These are phyloP conservation scores for Ophiostoma sp. DNA, from an alignment of 2,329 filamentous ascomycete species.

Conservation along the genomic window DNA sequence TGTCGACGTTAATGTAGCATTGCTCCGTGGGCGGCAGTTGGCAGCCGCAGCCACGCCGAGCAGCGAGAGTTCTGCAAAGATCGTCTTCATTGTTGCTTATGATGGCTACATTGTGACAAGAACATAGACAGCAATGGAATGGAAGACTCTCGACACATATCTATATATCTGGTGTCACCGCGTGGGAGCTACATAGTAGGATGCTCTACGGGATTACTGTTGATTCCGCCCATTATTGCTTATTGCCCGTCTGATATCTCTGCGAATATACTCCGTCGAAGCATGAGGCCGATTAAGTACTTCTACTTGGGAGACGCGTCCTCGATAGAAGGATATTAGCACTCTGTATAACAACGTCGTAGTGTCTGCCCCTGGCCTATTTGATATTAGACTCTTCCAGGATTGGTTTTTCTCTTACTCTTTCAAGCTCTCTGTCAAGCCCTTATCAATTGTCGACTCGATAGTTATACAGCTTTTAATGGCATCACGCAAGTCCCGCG, in stretches of 20 bases:
- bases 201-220: background rate
- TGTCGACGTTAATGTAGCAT: background rate
- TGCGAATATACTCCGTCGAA: background rate
- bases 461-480: too few species aligned
- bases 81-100: background rate
- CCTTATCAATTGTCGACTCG: too few species aligned
- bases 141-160: background rate
- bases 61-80: background rate
- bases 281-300: background rate
- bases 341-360: background rate
- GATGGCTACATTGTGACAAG: background rate
- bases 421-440: background rate
- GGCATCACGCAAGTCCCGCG: too few species aligned
- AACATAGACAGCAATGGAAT: background rate
- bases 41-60: background rate
- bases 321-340: background rate
- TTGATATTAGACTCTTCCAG: background rate
- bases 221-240: background rate
- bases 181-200: background rate
- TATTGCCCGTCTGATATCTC: background rate
- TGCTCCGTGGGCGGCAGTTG: background rate
- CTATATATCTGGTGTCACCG: background rate
- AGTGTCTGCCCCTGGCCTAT: constrained; percentile 1
- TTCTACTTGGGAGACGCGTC: background rate
- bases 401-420: background rate